A percentile compares a stretch with the other conserved stretches of the same genome.
These are phyloP conservation scores for Kalmusia sp. DNA, from an alignment of 2,329 filamentous ascomycete genomes.

Conservation along the genomic window DNA sequence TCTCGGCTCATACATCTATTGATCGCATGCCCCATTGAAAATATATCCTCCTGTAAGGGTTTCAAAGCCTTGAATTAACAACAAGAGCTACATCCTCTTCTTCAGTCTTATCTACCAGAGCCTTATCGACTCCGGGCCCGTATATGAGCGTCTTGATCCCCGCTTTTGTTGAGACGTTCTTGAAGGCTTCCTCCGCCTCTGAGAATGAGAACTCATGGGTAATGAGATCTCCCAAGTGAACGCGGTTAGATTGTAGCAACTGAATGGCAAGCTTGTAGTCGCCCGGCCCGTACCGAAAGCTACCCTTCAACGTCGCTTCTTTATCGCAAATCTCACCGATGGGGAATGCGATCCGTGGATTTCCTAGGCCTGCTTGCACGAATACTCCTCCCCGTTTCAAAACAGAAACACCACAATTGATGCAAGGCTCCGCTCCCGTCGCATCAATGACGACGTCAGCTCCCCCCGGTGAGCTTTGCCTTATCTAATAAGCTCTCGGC, in stretches of 20 bases:
- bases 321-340: constrained; percentile 33
- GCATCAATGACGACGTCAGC: constrained; percentile 32
- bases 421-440: constrained; percentile 30
- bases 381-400: constrained; percentile 25
- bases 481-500: constrained; percentile 5
- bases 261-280: constrained; percentile 31
- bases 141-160: constrained; percentile 34
- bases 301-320: constrained; percentile 31
- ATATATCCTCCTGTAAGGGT: too few species aligned
- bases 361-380: constrained; percentile 31
- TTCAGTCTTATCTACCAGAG: neutral
- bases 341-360: constrained; percentile 24
- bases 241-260: constrained; percentile 16
- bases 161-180: constrained; percentile 16
- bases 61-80: too few species aligned
- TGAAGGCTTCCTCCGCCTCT: constrained; percentile 24
- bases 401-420: constrained; percentile 21
- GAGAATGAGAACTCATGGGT: constrained; percentile 23
- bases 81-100: too few species aligned
- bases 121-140: constrained; percentile 20
- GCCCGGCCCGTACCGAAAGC: constrained; percentile 37
- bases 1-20: too few species aligned
- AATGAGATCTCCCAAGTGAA: constrained; percentile 21
- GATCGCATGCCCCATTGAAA: too few species aligned
- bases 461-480: constrained; percentile 6